These are phyloP conservation scores for Isochrysis galbana DNA, from an alignment of 78 protist species.

Conservation along the genomic window DNA sequence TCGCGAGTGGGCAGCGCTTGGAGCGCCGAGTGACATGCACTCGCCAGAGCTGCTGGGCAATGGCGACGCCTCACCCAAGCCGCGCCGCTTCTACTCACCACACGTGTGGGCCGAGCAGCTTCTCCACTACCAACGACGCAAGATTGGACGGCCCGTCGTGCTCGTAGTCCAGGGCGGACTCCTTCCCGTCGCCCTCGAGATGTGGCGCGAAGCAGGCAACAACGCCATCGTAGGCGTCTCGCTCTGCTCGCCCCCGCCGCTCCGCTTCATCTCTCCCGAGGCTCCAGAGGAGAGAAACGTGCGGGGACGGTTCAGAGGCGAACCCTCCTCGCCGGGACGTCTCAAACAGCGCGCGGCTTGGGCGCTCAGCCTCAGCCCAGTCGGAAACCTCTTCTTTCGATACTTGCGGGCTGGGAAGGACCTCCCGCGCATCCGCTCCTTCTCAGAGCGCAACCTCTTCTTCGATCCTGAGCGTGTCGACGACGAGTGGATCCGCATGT, in stretches of 20 bases:
- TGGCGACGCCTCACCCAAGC: not conserved
- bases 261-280: not conserved
- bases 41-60: not conserved
- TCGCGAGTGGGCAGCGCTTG: not conserved
- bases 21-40: not conserved
- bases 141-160: not conserved
- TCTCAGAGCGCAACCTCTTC: not conserved
- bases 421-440: not conserved
- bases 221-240: not conserved
- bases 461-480: not conserved
- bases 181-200: not conserved
- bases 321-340: no score
- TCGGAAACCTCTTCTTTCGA: not conserved
- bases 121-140: not conserved
- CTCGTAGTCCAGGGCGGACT: not conserved
- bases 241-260: not conserved
- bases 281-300: not conserved
- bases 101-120: not conserved
- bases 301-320: not conserved
- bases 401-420: not conserved
- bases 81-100: not conserved
- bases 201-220: not conserved
- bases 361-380: not conserved
- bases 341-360: not conserved
- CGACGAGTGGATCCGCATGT: not conserved